Percentiles rank a stretch among this genome's conserved stretches.
Evolutionary conservation across 2,329 filamentous ascomycete genomes (phyloP).

Genomic region (Hymenotorrendiella dingleyae): DNA sequence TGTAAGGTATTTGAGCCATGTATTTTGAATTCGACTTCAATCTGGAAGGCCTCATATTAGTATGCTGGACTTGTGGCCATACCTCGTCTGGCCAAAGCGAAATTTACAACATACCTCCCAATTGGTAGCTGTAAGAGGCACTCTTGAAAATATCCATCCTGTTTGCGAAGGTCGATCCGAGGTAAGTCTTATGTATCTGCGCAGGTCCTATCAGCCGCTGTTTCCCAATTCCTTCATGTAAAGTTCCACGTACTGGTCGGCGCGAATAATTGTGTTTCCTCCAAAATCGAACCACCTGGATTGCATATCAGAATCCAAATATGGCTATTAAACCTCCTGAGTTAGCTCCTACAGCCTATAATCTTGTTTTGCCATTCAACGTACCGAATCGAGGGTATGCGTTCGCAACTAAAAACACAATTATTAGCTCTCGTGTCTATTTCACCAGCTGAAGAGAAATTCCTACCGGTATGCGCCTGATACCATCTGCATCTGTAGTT

Average conservation of each 20-base stretch:
- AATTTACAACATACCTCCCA: conserved; percentile 62
- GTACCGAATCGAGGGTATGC: conserved; percentile 74
- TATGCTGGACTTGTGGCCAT: neutral
- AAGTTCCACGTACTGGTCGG: conserved; percentile 52
- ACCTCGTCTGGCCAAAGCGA: neutral
- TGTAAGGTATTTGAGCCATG: conserved; percentile 84
- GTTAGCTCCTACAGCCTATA: neutral
- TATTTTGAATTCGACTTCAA: conserved; percentile 93
- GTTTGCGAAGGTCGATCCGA: conserved; percentile 84
- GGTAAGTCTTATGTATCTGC: conserved; percentile 84
- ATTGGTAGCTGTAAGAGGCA: conserved; percentile 94
- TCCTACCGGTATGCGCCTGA: conserved; percentile 61
- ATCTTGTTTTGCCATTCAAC: conserved; percentile 28
- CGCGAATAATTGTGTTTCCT: conserved; percentile 80
- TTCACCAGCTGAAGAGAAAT: neutral
- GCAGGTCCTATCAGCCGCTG: conserved; percentile 21
- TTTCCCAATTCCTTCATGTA: conserved; percentile 1
- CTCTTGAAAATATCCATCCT: conserved; percentile 90
- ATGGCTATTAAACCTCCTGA: conserved; percentile 58
- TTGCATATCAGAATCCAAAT: conserved; percentile 96
- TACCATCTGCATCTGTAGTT: conserved; percentile 37
- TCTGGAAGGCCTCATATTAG: conserved; percentile 35
- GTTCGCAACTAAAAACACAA: conserved; percentile 63
- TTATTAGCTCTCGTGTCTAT: conserved; percentile 15
- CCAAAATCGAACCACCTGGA: conserved; percentile 99